Base-by-base conservation (phyloP, 306 rosid genomes). In the Pueraria montana region DNA sequence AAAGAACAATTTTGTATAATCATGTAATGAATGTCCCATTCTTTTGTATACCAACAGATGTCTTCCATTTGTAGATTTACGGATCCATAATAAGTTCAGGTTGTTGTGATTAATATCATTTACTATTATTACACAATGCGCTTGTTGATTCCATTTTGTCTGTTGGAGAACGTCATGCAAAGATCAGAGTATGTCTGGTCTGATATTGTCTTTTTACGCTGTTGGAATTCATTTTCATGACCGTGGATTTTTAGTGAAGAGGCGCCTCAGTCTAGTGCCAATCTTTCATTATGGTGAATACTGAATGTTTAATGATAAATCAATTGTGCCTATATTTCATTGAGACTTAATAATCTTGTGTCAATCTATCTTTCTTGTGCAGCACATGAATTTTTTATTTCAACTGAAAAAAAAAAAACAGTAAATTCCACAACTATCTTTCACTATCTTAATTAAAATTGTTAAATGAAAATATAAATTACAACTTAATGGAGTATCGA, bases 21-120 rank as follows among this genome's bases (percentile, higher is more conserved):
- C 77, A n/a, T 78, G 85, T 82, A 73, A 82, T 48, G 78, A 78
- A 82, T 66, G 72, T 20, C 78, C 70, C 75, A 69, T 88, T 85
- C 85, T 72, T 82, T 76, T 88, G 83, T 88, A 88, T 76, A 82
- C 87, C 81, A 80, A 27, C 68, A 8, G 40, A 36, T 78, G 49
- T 38, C 53, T 63, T 67, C 75, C 77, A 55, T 68, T 49, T 80
- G 85, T 76, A 83, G 74, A 80, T 77, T 81, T 30, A 56, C 11
- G 66, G 34, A 80, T 30, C 61, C 72, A 65, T 72, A 53, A 63
- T 11, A 59, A 79, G 78, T 69, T 74, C n/a, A 34, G 75, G 43
- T 14, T 70, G 55, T 74, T 72, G 45, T 45, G 78, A 59, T 87
- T 52, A 59, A 40, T 61, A 36, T 49, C 24, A 72, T 72, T 63